A percentile compares a stretch with the other conserved stretches of the same genome.
phyloP scores from a whole-genome alignment of 257 asterid species.

The Solanum chmielewskii region DNA sequence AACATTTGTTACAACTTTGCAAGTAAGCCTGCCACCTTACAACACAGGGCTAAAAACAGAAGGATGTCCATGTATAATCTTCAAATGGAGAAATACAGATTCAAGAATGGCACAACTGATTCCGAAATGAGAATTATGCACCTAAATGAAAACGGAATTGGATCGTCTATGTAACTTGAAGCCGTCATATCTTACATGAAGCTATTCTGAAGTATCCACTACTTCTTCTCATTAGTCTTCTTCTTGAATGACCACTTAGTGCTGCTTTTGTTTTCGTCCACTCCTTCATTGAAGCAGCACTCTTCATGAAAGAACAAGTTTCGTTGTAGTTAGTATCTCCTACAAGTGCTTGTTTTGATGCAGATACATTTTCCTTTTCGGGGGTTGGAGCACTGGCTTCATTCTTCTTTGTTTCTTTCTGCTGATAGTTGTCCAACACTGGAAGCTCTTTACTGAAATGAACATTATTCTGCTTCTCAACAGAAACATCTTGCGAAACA shows the following conservation, averaged over 20 bases:
- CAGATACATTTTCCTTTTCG: slow-evolving; percentile 2
- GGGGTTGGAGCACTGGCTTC: slow-evolving; percentile 4
- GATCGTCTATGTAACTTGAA: neutral
- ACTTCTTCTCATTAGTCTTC: slow-evolving; percentile 14
- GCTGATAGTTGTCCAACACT: neutral
- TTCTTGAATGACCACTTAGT: slow-evolving; percentile 41
- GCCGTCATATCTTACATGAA: neutral
- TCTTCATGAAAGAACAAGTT: slow-evolving; percentile 65
- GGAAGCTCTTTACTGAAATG: slow-evolving; percentile 1
- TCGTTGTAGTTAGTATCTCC: slow-evolving; percentile 27
- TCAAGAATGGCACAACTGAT: neutral
- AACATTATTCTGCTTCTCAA: slow-evolving; percentile 3
- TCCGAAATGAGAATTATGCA: neutral
- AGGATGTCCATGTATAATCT: neutral
- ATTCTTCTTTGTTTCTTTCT: neutral
- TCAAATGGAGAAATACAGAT: neutral
- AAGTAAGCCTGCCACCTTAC: neutral
- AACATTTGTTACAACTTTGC: neutral
- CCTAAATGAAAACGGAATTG: neutral
- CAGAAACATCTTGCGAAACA: neutral
- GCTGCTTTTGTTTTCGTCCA: slow-evolving; percentile 59
- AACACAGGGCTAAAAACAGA: neutral
- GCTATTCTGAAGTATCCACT: neutral
- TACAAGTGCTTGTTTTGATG: slow-evolving; percentile 5
- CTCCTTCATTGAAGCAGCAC: slow-evolving; percentile 58